These are phyloP conservation scores for Vaccinium vitisidaea DNA, from an alignment of 148 eudicot species.

Conservation along the genomic window DNA sequence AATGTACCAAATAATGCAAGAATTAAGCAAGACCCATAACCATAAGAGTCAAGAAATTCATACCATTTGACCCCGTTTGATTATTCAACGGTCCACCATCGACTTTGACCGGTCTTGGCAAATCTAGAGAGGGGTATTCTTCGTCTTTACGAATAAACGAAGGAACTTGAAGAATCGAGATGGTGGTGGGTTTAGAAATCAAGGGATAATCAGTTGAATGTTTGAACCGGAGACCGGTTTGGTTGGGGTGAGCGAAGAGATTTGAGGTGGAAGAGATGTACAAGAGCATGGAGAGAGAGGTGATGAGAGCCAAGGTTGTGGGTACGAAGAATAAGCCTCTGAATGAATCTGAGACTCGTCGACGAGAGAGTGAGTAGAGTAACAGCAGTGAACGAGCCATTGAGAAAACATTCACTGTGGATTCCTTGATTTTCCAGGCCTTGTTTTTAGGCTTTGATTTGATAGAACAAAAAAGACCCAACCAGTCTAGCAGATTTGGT, in stretches of 20 bases:
- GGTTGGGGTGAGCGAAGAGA: slow-evolving; percentile 14
- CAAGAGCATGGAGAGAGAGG: slow-evolving; percentile 36
- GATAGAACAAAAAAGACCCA: too few species aligned
- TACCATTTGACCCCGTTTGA: slow-evolving; percentile 10
- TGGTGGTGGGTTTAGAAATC: slow-evolving; percentile 6
- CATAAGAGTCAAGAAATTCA: background rate
- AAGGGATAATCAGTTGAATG: too few species aligned
- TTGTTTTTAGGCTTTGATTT: too few species aligned
- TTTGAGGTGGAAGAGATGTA: slow-evolving; percentile 40
- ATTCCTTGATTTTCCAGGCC: too few species aligned
- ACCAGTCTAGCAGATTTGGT: too few species aligned
- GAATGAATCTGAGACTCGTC: slow-evolving; percentile 25
- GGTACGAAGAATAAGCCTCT: slow-evolving; percentile 38
- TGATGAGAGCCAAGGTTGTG: slow-evolving; percentile 38
- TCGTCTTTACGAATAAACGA: background rate
- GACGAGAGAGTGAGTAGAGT: slow-evolving; percentile 27
- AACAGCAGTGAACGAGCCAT: slow-evolving; percentile 19
- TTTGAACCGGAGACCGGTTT: too few species aligned
- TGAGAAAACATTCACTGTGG: background rate
- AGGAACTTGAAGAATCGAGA: slow-evolving; percentile 4
- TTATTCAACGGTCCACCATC: background rate
- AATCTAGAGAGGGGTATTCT: background rate
- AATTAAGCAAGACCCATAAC: background rate
- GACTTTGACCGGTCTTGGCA: background rate
- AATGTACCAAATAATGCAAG: background rate